These are phyloP conservation scores for Hypoxylon sp. DNA, from an alignment of 2,329 filamentous ascomycete species.

Conservation along the genomic window DNA sequence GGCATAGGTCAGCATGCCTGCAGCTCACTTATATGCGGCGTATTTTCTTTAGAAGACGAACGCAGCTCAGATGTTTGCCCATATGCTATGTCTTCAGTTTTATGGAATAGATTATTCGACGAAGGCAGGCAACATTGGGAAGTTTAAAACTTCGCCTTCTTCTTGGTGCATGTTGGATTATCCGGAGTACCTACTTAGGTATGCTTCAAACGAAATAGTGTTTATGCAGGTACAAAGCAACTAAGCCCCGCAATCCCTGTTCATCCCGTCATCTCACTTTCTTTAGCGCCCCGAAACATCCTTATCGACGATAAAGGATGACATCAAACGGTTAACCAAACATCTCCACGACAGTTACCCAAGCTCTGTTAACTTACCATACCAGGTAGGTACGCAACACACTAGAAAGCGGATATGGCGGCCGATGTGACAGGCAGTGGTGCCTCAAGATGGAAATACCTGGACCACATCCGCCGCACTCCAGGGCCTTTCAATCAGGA, in stretches of 20 bases:
- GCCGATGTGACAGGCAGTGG: conserved; percentile 31
- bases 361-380: conserved; percentile 11
- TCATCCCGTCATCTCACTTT: conserved; percentile 25
- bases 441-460: conserved; percentile 73
- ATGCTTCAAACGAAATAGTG: background rate
- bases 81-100: background rate
- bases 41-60: background rate
- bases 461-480: conserved; percentile 82
- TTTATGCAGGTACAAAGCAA: background rate
- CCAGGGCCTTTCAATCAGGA: conserved; percentile 85
- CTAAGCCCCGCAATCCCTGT: background rate
- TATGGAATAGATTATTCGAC: background rate
- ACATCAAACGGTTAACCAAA: conserved; percentile 32
- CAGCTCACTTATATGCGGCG: background rate
- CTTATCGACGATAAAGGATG: conserved; percentile 39
- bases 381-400: background rate
- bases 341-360: background rate
- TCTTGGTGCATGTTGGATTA: background rate
- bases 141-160: background rate
- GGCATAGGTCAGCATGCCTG: background rate
- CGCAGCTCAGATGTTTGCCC: background rate
- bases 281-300: conserved; percentile 18
- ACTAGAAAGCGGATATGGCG: conserved; percentile 36
- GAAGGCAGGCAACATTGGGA: background rate
- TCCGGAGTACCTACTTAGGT: background rate